Percentiles rank a stretch among this genome's conserved stretches.
Evolutionary conservation across 1,284 basidiomycete species (phyloP).

Genomic region (Fomitopsis schrenkii): DNA sequence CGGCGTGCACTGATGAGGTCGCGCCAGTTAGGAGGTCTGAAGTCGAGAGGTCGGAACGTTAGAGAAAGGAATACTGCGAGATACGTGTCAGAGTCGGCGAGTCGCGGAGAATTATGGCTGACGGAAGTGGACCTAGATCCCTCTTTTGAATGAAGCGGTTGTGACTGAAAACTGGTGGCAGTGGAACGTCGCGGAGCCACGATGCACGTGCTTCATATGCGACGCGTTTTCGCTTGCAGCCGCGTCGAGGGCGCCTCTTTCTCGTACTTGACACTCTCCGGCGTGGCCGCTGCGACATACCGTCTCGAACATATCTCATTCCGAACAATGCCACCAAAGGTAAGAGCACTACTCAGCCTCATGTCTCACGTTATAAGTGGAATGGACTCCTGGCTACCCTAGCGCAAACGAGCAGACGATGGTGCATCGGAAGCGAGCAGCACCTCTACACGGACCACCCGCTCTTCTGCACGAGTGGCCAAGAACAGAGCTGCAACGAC

Average conservation of each 20-base stretch:
- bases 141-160: too few relatives aligned
- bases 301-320: slow-evolving; percentile 1
- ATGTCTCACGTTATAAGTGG: not conserved
- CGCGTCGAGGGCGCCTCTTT: not conserved
- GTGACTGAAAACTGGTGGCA: too few relatives aligned
- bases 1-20: too few relatives aligned
- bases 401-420: slow-evolving; percentile 40
- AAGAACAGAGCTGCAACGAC: slow-evolving; percentile 1
- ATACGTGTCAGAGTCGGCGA: too few relatives aligned
- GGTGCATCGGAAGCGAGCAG: slow-evolving; percentile 23
- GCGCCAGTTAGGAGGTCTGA: too few relatives aligned
- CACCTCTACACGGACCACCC: slow-evolving; percentile 40
- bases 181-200: not conserved
- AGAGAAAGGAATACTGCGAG: too few relatives aligned
- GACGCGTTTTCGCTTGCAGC: not conserved
- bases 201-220: not conserved
- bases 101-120: too few relatives aligned
- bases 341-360: not conserved
- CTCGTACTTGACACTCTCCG: not conserved
- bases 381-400: slow-evolving; percentile 1
- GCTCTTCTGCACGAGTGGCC: slow-evolving; percentile 39
- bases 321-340: slow-evolving; percentile 22
- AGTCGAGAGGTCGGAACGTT: too few relatives aligned
- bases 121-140: too few relatives aligned
- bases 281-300: not conserved